Base-by-base conservation (phyloP, 2,329 filamentous ascomycete species). In the Byssochlamys sp. region DNA sequence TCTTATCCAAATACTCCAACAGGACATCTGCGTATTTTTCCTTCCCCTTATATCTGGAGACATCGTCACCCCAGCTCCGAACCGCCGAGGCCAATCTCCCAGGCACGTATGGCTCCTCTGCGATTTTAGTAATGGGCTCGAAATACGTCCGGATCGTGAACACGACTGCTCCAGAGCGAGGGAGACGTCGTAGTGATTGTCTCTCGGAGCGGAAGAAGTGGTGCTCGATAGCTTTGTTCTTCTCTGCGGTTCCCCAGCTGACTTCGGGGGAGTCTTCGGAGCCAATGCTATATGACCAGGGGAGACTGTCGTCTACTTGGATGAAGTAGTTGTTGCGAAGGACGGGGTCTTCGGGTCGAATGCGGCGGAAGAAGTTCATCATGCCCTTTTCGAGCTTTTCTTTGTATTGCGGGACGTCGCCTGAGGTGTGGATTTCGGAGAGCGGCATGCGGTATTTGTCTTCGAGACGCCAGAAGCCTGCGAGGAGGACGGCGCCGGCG, bases 131-230 rank as follows among this genome's bases (percentile, higher is more conserved):
- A 29, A 92, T 73, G 0, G 87, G 87, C 59, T 85, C 81, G 66
- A 92, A 91, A 70, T 92, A 92, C 0, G 89, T 92, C 11, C 89
- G 77, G 54, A 92, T 90, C 0, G 89, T 91, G 65, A 92, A 92
- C 2, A 86, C 82, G 1, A 86, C 76, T 0, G 77, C 84, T 0
- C 82, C 81, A 0, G 77, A 79, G 62, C 73, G 77, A 2, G 84
- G 84, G 58, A 87, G 75, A 53, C 88, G 73, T 11, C 88, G 75
- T 55, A 92, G 67, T 19, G 81, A 83, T 76, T 92, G 89, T 50
- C 89, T 73, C 74, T 92, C 89, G 0, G 85, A 89, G 14, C 90
- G 81, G 71, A 94, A 94, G 67, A 78, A 86, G 69, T 92, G 89
- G 61, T 91, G 77, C 66, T 86, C 75, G 59, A 95, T 82, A 0